A percentile compares a stretch with the other conserved stretches of the same genome.
These are phyloP conservation scores for Bertia moriformis DNA, from an alignment of 2,329 filamentous ascomycete species.

Conservation along the genomic window DNA sequence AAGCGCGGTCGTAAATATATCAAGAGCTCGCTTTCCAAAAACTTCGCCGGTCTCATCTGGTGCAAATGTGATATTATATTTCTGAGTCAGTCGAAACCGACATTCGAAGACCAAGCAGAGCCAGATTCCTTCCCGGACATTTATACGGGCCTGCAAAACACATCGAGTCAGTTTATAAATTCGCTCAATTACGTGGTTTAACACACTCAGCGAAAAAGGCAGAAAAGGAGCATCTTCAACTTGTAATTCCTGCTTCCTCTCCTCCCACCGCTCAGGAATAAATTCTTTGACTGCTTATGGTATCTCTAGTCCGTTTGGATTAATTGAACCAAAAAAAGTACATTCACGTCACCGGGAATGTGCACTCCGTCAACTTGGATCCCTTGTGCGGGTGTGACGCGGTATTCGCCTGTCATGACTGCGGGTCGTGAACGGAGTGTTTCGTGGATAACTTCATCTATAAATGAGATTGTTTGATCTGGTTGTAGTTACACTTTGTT, in stretches of 20 bases:
- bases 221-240: background rate
- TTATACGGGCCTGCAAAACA: background rate
- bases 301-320: conserved; percentile 11
- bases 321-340: conserved; percentile 7
- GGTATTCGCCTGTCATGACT: conserved; percentile 15
- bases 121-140: background rate
- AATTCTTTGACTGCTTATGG: conserved; percentile 7
- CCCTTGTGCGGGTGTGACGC: conserved; percentile 19
- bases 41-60: background rate
- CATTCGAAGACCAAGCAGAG: background rate
- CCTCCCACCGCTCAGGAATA: conserved; percentile 9
- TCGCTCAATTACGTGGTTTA: background rate
- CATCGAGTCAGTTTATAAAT: background rate
- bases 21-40: background rate
- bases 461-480: conserved; percentile 12
- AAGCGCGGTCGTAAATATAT: background rate
- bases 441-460: conserved; percentile 17
- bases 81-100: background rate
- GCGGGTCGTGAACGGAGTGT: conserved; percentile 21
- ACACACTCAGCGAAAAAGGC: background rate
- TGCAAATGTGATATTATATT: background rate
- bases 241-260: background rate
- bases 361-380: conserved; percentile 13
- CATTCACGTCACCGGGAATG: conserved; percentile 15
- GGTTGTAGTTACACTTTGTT: conserved; percentile 14